A percentile compares a stretch with the other conserved stretches of the same genome.
These are phyloP conservation scores for Manihot esculenta DNA, from an alignment of 441 rosid genomes.

Conservation along the genomic window DNA sequence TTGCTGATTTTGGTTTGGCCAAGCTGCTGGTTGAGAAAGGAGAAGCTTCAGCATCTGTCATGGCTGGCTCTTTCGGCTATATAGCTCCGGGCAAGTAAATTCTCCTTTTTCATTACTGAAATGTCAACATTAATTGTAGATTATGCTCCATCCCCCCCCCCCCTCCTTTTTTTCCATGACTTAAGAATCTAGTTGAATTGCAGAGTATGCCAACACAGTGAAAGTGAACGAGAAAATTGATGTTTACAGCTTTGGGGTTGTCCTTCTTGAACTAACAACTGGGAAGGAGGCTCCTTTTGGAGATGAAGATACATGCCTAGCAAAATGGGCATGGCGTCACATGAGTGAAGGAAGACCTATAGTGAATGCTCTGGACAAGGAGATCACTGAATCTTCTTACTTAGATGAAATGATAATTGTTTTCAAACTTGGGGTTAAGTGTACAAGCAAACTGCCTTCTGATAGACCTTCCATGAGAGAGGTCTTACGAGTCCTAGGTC, in stretches of 20 bases:
- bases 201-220: conserved; percentile 47
- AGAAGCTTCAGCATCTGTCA: conserved; percentile 58
- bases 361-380: conserved; percentile 41
- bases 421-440: conserved; percentile 51
- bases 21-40: conserved; percentile 54
- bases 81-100: conserved; percentile 68
- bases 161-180: neutral
- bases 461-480: conserved; percentile 52
- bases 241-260: conserved; percentile 63
- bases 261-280: conserved; percentile 63
- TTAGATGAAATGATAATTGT: conserved; percentile 47
- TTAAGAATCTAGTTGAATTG: neutral
- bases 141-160: too few relatives aligned
- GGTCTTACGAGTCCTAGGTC: conserved; percentile 34
- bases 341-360: conserved; percentile 34
- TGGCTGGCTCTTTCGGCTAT: conserved; percentile 87
- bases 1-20: conserved; percentile 90
- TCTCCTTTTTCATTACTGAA: too few relatives aligned
- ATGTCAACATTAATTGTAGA: too few relatives aligned
- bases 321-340: conserved; percentile 56
- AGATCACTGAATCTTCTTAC: conserved; percentile 32
- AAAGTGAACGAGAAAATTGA: conserved; percentile 53
- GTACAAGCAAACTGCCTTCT: conserved; percentile 42
- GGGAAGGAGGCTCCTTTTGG: conserved; percentile 46
- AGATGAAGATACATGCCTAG: conserved; percentile 41